Evolutionary conservation across 2,329 filamentous ascomycete genomes (phyloP).

Genomic region (Diaporthe citri): DNA sequence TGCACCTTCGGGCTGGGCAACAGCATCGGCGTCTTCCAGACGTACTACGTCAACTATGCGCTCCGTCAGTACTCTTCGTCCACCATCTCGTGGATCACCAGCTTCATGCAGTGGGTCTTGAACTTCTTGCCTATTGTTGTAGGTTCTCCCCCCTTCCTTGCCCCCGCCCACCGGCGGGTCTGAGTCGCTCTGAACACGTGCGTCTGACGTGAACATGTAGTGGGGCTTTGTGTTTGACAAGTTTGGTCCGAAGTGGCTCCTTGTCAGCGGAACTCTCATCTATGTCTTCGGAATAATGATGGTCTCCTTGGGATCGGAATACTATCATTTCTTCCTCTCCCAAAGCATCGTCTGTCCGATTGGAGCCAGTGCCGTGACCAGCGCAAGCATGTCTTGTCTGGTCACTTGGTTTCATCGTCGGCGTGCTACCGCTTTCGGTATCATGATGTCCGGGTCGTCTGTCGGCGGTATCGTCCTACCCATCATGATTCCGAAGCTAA

Average conservation of each 20-base stretch:
- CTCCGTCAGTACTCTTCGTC: conserved; percentile 63
- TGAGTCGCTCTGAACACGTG: not conserved
- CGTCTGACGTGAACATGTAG: conserved; percentile 22
- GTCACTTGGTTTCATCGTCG: conserved; percentile 46
- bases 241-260: conserved; percentile 69
- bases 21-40: conserved; percentile 66
- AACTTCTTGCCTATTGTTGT: conserved; percentile 66
- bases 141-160: conserved; percentile 19
- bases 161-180: not conserved
- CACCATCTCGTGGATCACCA: conserved; percentile 73
- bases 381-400: conserved; percentile 49
- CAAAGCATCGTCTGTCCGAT: conserved; percentile 55
- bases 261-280: conserved; percentile 64
- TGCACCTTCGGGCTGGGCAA: conserved; percentile 56
- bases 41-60: conserved; percentile 66
- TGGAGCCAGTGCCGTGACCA: conserved; percentile 51
- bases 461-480: conserved; percentile 57
- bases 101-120: conserved; percentile 57
- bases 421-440: conserved; percentile 47
- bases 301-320: conserved; percentile 61
- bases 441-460: conserved; percentile 47
- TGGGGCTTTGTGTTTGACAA: conserved; percentile 67
- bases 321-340: conserved; percentile 56
- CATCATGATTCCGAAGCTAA: conserved; percentile 54
- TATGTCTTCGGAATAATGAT: conserved; percentile 75